phyloP scores from a whole-genome alignment of 2,329 filamentous ascomycete genomes.

The Alternaria infectoria region DNA sequence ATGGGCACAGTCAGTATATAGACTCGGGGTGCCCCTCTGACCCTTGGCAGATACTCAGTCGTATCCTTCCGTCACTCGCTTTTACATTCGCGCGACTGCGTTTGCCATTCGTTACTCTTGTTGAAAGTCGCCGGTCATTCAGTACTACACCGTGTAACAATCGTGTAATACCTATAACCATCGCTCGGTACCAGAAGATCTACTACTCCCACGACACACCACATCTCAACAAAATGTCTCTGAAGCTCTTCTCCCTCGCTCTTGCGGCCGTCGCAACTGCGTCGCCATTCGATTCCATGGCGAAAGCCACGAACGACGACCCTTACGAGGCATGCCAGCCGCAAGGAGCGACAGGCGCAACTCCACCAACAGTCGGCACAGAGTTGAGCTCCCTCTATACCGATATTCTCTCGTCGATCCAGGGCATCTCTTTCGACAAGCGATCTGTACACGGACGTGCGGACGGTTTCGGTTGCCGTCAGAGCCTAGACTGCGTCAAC shows the following conservation, averaged over 20 bases:
- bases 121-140: conserved; percentile 4
- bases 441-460: conserved; percentile 29
- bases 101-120: conserved; percentile 5
- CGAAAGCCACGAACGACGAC: conserved; percentile 33
- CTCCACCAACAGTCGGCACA: conserved; percentile 40
- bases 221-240: conserved; percentile 25
- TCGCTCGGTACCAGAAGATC: neutral
- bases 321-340: conserved; percentile 46
- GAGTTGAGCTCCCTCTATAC: conserved; percentile 45
- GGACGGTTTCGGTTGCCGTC: conserved; percentile 43
- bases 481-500: conserved; percentile 51
- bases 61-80: conserved; percentile 5
- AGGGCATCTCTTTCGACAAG: conserved; percentile 40
- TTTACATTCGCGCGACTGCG: conserved; percentile 6
- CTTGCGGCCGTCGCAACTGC: conserved; percentile 31
- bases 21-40: neutral
- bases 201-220: neutral
- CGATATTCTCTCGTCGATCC: conserved; percentile 45
- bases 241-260: conserved; percentile 31
- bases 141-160: conserved; percentile 11
- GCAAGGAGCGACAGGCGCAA: conserved; percentile 39
- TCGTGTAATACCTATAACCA: conserved; percentile 3
- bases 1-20: conserved; percentile 8
- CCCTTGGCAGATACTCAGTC: neutral
- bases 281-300: conserved; percentile 26